These are phyloP conservation scores for Hypericum androsaemum DNA, from an alignment of 345 rosid species.

Conservation along the genomic window DNA sequence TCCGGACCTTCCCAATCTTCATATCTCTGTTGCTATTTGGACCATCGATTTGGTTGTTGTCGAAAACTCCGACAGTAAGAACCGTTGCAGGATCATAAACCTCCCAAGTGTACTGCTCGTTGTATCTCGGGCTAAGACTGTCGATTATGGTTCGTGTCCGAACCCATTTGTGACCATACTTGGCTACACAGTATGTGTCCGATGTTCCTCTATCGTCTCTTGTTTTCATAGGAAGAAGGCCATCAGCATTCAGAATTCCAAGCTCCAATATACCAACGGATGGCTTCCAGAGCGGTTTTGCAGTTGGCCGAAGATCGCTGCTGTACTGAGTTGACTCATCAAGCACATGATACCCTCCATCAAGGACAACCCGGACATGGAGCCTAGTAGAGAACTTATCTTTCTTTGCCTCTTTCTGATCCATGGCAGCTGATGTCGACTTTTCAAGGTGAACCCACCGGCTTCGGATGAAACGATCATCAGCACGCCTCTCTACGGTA, in stretches of 20 bases:
- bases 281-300: slow-evolving; percentile 31
- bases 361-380: slow-evolving; percentile 38
- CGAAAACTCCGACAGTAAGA: slow-evolving; percentile 34
- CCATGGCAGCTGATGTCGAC: background rate
- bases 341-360: slow-evolving; percentile 45
- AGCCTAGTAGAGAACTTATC: slow-evolving; percentile 32
- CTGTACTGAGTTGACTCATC: slow-evolving; percentile 45
- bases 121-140: slow-evolving; percentile 35
- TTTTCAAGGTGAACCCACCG: slow-evolving; percentile 35
- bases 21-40: slow-evolving; percentile 17
- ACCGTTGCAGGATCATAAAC: slow-evolving; percentile 48
- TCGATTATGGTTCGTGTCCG: slow-evolving; percentile 36
- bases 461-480: slow-evolving; percentile 14
- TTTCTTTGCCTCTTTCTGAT: background rate
- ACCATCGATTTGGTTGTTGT: slow-evolving; percentile 27
- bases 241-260: slow-evolving; percentile 36
- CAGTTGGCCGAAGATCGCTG: slow-evolving; percentile 39
- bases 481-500: slow-evolving; percentile 33
- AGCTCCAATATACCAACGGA: slow-evolving; percentile 41
- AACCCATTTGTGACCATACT: slow-evolving; percentile 45
- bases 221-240: slow-evolving; percentile 40
- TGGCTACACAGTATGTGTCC: slow-evolving; percentile 42
- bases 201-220: slow-evolving; percentile 29
- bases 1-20: slow-evolving; percentile 35
- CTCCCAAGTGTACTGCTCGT: slow-evolving; percentile 50